Base-by-base conservation (phyloP, 2,329 filamentous ascomycete species). In the Alternaria sp. region DNA sequence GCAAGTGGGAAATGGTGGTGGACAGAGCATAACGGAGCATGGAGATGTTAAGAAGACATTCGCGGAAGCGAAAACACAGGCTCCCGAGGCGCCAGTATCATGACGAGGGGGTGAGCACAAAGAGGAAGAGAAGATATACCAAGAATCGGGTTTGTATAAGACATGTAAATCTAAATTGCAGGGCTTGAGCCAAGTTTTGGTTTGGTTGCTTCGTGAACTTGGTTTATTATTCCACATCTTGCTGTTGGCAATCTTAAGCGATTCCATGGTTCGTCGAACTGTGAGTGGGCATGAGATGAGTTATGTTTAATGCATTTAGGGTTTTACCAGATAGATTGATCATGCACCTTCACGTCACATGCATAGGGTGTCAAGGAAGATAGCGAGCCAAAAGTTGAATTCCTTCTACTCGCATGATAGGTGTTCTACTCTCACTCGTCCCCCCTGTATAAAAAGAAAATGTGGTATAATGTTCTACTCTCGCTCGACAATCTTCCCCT, bases 1-100 rank as follows among this genome's bases (percentile, higher is more conserved):
- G 51, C 87, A 87, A 76, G 90, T 94, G 69, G 86, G 84, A 26
- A 64, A 69, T 53, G 75, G 74, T 2, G 74, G 75, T 46, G 73
- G 73, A 8, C 64, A 71, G 68, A 69, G 71, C 39, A 77, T 78
- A 60, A 61, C 66, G 61, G 74, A 76, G 43, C 53, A 76, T 53
- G 71, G 76, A 36, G 75, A 77, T 54, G 76, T 83, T 7, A 78
- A 77, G 66, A 75, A 68, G 60, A 73, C 78, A 38, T 72, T 82
- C 49, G 63, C 59, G 28, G 65, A 65, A 46, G 62, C 65, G 58
- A 68, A 68, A 51, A 54, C 58, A 62, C 41, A 58, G 32, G 57
- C 18, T 22, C 61, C 58, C 32, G 64, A 65, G 47, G 65, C 62
- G 14, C 58, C 68, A 30, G 54, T 57, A 14, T 72, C 65, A 66